A percentile compares a stretch with the other conserved stretches of the same genome.
Evolutionary conservation across 164 flowering plant species (phyloP).

Genomic region (Vitis amurensis): DNA sequence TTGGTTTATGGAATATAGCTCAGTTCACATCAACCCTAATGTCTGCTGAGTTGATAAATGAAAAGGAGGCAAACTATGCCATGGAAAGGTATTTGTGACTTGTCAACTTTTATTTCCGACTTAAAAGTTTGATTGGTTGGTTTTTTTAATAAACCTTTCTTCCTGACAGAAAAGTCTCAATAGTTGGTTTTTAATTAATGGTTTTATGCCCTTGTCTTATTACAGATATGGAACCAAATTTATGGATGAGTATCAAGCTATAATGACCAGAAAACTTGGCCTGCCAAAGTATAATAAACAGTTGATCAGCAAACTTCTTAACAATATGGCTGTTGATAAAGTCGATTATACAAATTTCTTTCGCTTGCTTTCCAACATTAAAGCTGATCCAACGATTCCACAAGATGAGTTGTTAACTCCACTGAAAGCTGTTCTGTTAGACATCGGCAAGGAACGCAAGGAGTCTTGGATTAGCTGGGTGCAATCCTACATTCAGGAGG

Average conservation of each 20-base stretch:
- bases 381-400: conserved; percentile 62
- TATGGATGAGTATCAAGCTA: conserved; percentile 97
- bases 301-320: conserved; percentile 81
- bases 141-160: neutral
- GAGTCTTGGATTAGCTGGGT: conserved; percentile 98
- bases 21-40: conserved; percentile 76
- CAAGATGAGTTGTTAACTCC: conserved; percentile 76
- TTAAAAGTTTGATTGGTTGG: neutral
- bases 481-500: conserved; percentile 79
- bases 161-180: neutral
- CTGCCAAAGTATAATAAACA: conserved; percentile 89
- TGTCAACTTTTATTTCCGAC: neutral
- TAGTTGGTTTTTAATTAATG: neutral
- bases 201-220: conserved; percentile 8
- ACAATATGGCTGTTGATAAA: conserved; percentile 81
- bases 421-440: conserved; percentile 86
- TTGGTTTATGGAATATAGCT: conserved; percentile 93
- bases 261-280: conserved; percentile 82
- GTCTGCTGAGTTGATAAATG: conserved; percentile 74
- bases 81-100: conserved; percentile 84
- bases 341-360: conserved; percentile 98
- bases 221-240: conserved; percentile 92
- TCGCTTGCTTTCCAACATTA: conserved; percentile 79
- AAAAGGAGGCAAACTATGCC: conserved; percentile 88
- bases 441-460: conserved; percentile 93